phyloP scores from a whole-genome alignment of 768 basidiomycete species.

The Termitomyces sp. region DNA sequence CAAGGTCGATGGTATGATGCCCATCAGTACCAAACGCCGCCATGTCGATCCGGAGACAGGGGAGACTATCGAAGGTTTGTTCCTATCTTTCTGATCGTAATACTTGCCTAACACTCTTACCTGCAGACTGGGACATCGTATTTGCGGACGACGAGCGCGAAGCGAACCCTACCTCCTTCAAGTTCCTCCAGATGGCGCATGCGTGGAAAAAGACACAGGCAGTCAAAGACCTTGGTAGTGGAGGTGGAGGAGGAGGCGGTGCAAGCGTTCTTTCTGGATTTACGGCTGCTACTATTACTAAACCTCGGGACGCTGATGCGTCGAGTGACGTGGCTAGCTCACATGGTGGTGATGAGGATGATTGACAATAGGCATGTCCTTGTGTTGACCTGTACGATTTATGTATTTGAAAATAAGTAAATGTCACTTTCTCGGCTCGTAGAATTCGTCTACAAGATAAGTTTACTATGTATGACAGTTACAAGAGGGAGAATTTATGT shows the following conservation, averaged over 20 bases:
- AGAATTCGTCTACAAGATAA: no score
- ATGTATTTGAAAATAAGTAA: not conserved
- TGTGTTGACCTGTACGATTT: not conserved
- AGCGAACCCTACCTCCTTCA: slow-evolving; percentile 90
- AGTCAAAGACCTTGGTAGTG: slow-evolving; percentile 29
- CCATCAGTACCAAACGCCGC: slow-evolving; percentile 81
- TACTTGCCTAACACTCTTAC: not conserved
- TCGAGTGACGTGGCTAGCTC: slow-evolving; percentile 15
- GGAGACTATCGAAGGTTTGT: slow-evolving; percentile 79
- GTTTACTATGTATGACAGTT: no score
- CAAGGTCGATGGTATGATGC: slow-evolving; percentile 92
- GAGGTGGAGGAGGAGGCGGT: slow-evolving; percentile 27
- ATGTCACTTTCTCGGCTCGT: no score
- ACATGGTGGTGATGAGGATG: slow-evolving; percentile 12
- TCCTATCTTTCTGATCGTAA: not conserved
- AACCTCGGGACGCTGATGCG: slow-evolving; percentile 6
- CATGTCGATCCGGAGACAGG: slow-evolving; percentile 83
- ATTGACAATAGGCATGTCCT: slow-evolving; percentile 1
- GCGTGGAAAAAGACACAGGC: slow-evolving; percentile 72
- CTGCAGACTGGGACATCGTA: slow-evolving; percentile 86
- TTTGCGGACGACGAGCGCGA: slow-evolving; percentile 97
- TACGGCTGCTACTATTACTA: slow-evolving; percentile 32
- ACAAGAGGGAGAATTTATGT: no score
- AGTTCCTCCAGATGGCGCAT: slow-evolving; percentile 94
- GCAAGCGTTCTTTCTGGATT: slow-evolving; percentile 43